phyloP scores from a whole-genome alignment of 139 green algal species.

The Haematococcus lacustris region DNA sequence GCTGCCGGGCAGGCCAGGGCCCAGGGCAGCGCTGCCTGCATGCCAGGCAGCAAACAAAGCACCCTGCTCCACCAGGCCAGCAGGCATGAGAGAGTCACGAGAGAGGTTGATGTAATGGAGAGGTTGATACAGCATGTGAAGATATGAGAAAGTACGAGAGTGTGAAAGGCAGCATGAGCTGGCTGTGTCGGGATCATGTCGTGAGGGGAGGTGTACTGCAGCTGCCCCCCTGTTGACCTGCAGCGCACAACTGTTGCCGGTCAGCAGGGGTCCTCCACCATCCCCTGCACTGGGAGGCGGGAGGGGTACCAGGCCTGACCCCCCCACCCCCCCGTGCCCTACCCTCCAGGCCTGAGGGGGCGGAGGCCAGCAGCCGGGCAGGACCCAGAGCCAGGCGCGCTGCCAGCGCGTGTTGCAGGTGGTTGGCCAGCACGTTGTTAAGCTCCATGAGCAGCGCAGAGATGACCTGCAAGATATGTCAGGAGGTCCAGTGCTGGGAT shows the following conservation, averaged over 20 bases:
- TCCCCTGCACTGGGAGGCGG: no score
- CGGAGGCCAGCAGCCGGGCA: slow-evolving; percentile 11
- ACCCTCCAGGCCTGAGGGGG: no score
- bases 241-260: no score
- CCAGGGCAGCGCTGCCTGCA: neutral
- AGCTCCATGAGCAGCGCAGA: slow-evolving; percentile 39
- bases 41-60: neutral
- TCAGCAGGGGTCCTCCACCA: no score
- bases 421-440: slow-evolving; percentile 56
- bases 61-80: neutral
- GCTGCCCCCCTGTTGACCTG: neutral
- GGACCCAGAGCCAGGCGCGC: neutral
- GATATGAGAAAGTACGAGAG: neutral
- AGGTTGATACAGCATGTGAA: neutral
- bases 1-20: neutral
- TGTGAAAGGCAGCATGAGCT: neutral
- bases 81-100: no score
- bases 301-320: no score
- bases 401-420: slow-evolving; percentile 39
- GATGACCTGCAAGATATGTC: slow-evolving; percentile 7
- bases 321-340: no score
- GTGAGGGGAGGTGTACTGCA: neutral
- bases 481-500: no score
- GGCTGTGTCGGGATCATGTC: neutral
- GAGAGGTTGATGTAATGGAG: no score